Evolutionary conservation across 495 filamentous ascomycete genomes (phyloP), one percentile per base, ranked within the genome.

Genomic region (Elaphomyces granulatus): DNA sequence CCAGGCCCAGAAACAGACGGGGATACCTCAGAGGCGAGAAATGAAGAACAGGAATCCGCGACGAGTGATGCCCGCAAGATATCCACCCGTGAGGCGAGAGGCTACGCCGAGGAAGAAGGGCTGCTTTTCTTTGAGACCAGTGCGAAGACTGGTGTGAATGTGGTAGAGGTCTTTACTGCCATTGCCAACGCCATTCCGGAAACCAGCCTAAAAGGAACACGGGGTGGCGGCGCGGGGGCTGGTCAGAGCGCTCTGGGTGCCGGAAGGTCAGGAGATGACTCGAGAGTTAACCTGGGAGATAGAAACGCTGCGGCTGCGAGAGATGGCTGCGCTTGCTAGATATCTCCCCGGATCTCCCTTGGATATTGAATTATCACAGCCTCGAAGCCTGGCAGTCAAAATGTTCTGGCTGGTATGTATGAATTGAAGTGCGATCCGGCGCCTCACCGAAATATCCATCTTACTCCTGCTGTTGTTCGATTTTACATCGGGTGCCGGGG

Each of bases 101-200:
- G 75, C 23, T 96, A 95, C 66, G 92, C 90, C 9, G 86, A 96
- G 38, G 88, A 96, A 55, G 90, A 98, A 60, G 73, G 78, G 15
- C 63, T 96, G 37, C 54, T 98, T 48, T 98, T 96, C 64, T 98
- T 94, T 51, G 90, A 98, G 70, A 98, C 90, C 15, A 93, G 84
- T 48, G 90, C 90, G 32, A 98, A 98, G 75, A 87, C 87, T 2
- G 92, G 90, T 8, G 66, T 77, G 46, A 94, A 94, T 59, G 90
- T 98, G 20, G 75, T 80, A 45, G 87, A 90, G 47, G 90, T 98
- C 16, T 98, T 98, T 58, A 94, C 88, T 34, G 87, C 88, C n/a
- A 95, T 96, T 55, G 88, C 88, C 41, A 93, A 94, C 53, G 84
- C 87, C 18, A 96, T 96, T 44, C 88, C 90, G 1, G 90, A 96